Percentiles rank a stretch among this genome's conserved stretches.
These are phyloP conservation scores for Lasiosphaeria ovina DNA, from an alignment of 495 filamentous ascomycete species.

Conservation along the genomic window DNA sequence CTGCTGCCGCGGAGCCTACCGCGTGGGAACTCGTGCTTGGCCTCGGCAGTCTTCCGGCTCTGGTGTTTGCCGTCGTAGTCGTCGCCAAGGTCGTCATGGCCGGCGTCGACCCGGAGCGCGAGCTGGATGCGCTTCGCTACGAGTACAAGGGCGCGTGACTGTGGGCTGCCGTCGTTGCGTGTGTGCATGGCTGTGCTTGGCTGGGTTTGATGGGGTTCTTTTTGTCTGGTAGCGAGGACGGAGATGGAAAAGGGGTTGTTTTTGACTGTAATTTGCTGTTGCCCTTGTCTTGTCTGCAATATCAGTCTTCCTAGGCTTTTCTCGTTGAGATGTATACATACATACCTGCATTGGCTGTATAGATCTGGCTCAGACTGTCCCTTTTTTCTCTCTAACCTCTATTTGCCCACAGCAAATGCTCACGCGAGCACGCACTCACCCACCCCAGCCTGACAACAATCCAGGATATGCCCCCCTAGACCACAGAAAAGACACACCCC, in stretches of 20 bases:
- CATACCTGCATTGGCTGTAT: no score
- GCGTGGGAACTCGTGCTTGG: conserved; percentile 13
- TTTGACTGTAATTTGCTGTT: no score
- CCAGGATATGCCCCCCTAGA: no score
- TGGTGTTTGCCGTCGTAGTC: conserved; percentile 48
- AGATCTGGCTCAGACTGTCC: no score
- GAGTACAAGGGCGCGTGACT: conserved; percentile 58
- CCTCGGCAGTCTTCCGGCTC: conserved; percentile 39
- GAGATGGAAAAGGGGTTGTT: neutral
- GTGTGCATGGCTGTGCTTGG: neutral
- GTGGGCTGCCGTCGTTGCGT: neutral
- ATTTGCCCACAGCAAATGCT: no score
- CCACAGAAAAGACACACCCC: no score
- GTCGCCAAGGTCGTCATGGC: conserved; percentile 52
- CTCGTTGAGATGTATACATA: no score
- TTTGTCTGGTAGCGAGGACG: neutral
- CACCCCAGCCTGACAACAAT: no score
- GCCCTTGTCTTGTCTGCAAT: no score
- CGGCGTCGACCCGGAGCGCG: conserved; percentile 53
- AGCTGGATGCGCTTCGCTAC: conserved; percentile 54
- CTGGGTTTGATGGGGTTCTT: neutral
- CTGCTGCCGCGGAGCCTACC: neutral
- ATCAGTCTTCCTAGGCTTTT: no score
- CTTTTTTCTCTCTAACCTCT: no score
- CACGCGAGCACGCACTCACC: no score